Conservation (phyloP, 2,329 filamentous ascomycete species). For the Trematosphaeria pertusa region DNA sequence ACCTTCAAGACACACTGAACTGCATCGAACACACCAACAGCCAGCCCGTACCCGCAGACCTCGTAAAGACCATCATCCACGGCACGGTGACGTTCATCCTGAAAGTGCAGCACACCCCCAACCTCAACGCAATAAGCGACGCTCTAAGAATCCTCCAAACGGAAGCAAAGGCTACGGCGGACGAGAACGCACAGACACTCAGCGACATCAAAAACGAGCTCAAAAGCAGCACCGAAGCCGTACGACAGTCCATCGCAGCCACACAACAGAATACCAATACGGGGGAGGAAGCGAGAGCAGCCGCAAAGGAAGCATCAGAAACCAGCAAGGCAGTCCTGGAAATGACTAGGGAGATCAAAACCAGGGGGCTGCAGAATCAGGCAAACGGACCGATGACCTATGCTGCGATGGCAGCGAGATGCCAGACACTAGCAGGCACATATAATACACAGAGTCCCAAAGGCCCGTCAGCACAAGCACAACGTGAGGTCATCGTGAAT, state of each 20-base stretch:
- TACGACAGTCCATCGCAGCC: conserved; percentile 9
- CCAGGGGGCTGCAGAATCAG: conserved; percentile 12
- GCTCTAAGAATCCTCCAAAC: conserved; percentile 20
- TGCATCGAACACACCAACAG: conserved; percentile 21
- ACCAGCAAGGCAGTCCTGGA: no score
- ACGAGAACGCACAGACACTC: conserved; percentile 15
- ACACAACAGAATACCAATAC: conserved; percentile 19
- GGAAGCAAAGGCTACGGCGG: conserved; percentile 13
- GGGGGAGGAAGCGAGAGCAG: conserved; percentile 17
- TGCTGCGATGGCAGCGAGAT: conserved; percentile 15
- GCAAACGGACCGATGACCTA: conserved; percentile 12
- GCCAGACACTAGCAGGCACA: conserved; percentile 16
- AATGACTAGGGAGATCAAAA: no score
- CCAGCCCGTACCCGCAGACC: conserved; percentile 20
- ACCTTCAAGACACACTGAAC: conserved; percentile 18
- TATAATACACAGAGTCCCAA: conserved; percentile 23
- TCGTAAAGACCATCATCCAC: conserved; percentile 12
- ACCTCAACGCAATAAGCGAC: conserved; percentile 19
- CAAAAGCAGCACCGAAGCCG: conserved; percentile 9
- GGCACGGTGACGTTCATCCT: conserved; percentile 21
- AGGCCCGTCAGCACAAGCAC: conserved; percentile 14
- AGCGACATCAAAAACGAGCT: conserved; percentile 16
- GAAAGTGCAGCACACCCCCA: conserved; percentile 23
- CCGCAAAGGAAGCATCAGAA: conserved; percentile 18
- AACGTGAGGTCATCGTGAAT: conserved; percentile 24